A percentile compares a stretch with the other conserved stretches of the same genome.
Conservation (phyloP, 176 grass and related monocot species). For the bread wheat (Triticum aestivum) region IWGSC_CS_RefSeq_v2.1 NC_057810.1:85368407-85368906, state of each 20-base stretch:
- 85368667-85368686: background rate
- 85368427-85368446: too few relatives aligned
- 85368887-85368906: too few relatives aligned
- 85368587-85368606: conserved; percentile 59
- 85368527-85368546: conserved; percentile 16
- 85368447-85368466: too few relatives aligned
- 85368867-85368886: too few relatives aligned
- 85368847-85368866: too few relatives aligned
- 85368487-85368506: background rate
- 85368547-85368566: conserved; percentile 34
- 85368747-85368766: conserved; percentile 83
- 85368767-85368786: conserved; percentile 25
- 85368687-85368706: conserved; percentile 43
- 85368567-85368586: conserved; percentile 63
- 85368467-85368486: too few relatives aligned
- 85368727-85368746: background rate
- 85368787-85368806: background rate
- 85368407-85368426: too few relatives aligned
- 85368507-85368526: conserved; percentile 22
- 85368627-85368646: conserved; percentile 66
- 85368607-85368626: conserved; percentile 40
- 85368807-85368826: too few relatives aligned
- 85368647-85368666: conserved; percentile 69
- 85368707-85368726: conserved; percentile 44
- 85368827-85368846: too few relatives aligned